Evolutionary conservation across 1,139 yeast species (phyloP), one percentile per base, ranked within the genome.

Genomic region (Blastobotrys capitulatus): DNA sequence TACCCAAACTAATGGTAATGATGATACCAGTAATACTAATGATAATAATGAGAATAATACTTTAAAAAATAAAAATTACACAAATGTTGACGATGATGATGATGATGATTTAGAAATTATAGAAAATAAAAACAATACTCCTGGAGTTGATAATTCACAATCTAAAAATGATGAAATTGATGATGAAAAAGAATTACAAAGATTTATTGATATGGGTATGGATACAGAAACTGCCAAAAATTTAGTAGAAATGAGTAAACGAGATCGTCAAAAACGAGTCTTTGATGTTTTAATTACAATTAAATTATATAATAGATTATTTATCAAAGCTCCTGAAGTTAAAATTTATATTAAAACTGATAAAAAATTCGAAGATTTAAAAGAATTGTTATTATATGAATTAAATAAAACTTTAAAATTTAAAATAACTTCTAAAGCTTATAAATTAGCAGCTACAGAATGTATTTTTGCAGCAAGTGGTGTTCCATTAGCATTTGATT

Each of bases 401-500:
- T 26, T 15, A 8, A 22, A 22, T 6, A 15, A n/a, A 13, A 22
- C 26, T 16, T 16, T 6, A 20, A 26, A 22, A 16, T 16, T 20
- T 2, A 16, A 37, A 19, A 19, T 3, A 9, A 26, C 9, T 15
- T 29, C n/a, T 15, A 13, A 27, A 20, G 12, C 44, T n/a, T 18
- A 6, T 10, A 35, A 35, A 19, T 4, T 22, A 5, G 25, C 38
- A 35, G 18, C 38, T 15, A 5, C 20, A 18, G 6, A 6, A 18
- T 6, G 22, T 2, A 10, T 34, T 13, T 44, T 60, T 29, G 56
- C 58, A 1, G 56, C 54, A 51, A 52, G 54, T 16, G 52, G 50
- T 22, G 48, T 55, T 16, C 49, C 50, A 44, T 47, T 60, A 18
- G 52, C 50, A 41, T 59, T 57, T 16, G 48, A 47, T 16, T 52